Conservation (phyloP, 306 rosid genomes). For the Cicer pinnatifidum region DNA sequence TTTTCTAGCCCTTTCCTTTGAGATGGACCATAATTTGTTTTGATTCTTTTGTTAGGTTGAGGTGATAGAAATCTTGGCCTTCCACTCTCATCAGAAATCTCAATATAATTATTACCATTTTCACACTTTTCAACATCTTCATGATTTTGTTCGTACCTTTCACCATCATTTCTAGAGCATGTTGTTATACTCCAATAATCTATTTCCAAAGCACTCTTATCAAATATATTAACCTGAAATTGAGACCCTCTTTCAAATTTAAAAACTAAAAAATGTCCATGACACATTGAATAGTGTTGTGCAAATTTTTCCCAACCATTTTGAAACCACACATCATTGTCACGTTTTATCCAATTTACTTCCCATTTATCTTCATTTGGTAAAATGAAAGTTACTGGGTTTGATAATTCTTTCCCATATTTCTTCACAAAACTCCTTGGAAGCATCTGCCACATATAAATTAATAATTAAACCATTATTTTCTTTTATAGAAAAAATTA, state of each 20-base stretch:
- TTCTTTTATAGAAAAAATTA: no score
- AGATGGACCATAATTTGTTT: neutral
- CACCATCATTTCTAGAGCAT: neutral
- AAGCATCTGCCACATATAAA: neutral
- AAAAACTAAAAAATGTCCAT: neutral
- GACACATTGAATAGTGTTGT: neutral
- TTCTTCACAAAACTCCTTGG: slow-evolving; percentile 33
- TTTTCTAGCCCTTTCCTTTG: neutral
- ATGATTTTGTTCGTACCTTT: neutral
- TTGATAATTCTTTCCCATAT: slow-evolving; percentile 22
- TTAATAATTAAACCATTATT: no score
- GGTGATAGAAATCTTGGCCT: neutral
- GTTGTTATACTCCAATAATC: neutral
- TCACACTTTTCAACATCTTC: neutral
- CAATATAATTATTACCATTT: neutral
- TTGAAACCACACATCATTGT: slow-evolving; percentile 30
- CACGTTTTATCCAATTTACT: slow-evolving; percentile 20
- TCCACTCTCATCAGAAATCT: neutral
- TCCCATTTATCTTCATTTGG: slow-evolving; percentile 41
- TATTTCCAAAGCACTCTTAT: slow-evolving; percentile 26
- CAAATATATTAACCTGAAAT: slow-evolving; percentile 20
- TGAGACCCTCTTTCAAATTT: neutral
- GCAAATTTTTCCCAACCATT: slow-evolving; percentile 39
- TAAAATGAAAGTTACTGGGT: slow-evolving; percentile 24
- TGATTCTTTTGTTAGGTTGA: neutral